Base-by-base conservation (phyloP, 805 yeast genomes). In the Wickerhamomyces ciferrii region DNA sequence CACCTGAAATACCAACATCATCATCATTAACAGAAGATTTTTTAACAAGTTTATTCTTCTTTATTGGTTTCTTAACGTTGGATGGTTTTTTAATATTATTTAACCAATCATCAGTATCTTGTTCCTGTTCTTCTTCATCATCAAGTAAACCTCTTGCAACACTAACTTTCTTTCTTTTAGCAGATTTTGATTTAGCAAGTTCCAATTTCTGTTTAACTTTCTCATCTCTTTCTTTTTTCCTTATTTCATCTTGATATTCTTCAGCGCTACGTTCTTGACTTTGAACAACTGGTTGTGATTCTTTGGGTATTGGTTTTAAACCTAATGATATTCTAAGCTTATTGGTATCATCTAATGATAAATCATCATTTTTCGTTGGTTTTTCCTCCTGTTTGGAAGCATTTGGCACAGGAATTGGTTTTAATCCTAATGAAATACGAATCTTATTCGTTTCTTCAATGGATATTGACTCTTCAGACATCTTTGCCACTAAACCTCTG, bases 361-460 rank as follows among this genome's bases (percentile, higher is more conserved):
- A 25, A 2, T 43, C 43, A 21, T 45, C 34, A 14, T 41, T 5
- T 13, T 17, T 20, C 23, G 5, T 21, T 17, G 18, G 20, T n/a
- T 24, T 39, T 31, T 31, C 13, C 38, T 4, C 15, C 10, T 15
- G 31, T 40, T 31, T n/a, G 5, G 35, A 24, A 7, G 31, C 18
- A 3, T 20, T 15, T 17, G 52, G 45, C 23, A 47, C 49, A 11
- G 71, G 73, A 17, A 79, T 71, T 1, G 83, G 81, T 34, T 73
- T 71, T 45, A 82, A 64, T 1, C 87, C 87, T 11, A 79, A 54
- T 13, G 75, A 69, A 7, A 64, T 50, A 21, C 88, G 63, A 8
- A 79, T 65, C 52, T 62, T 66, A 55, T 82, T 81, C 0, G 87
- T 82, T 48, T 81, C 85, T 48, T 75, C 81, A 1, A 82, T 43